Conservation (phyloP, 2,329 filamentous ascomycete genomes). For the Aulographum hederae region DNA sequence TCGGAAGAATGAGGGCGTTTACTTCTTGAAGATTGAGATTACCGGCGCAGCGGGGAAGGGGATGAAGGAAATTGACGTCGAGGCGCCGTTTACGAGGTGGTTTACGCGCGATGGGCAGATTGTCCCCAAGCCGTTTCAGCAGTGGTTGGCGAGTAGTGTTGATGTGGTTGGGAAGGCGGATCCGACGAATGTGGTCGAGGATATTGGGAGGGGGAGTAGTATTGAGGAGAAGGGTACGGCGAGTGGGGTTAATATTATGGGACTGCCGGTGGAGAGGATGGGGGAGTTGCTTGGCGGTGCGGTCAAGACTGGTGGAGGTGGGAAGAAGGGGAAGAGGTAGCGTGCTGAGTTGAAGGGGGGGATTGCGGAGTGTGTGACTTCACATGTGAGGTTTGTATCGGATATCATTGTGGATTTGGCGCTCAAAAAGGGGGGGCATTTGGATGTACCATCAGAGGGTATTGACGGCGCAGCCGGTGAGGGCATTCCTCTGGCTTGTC, state of each 20-base stretch:
- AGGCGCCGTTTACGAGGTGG: slow-evolving; percentile 40
- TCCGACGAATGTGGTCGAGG: slow-evolving; percentile 30
- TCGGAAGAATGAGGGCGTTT: slow-evolving; percentile 66
- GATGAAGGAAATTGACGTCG: slow-evolving; percentile 22
- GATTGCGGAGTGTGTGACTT: no score
- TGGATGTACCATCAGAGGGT: no score
- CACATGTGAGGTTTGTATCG: no score
- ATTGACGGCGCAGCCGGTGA: no score
- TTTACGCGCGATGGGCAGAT: slow-evolving; percentile 58
- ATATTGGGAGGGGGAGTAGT: slow-evolving; percentile 20
- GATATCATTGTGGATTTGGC: no score
- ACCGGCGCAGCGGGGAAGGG: neutral
- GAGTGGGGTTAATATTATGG: neutral
- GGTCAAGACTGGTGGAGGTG: slow-evolving; percentile 1
- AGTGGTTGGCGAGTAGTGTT: slow-evolving; percentile 52
- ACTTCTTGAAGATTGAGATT: slow-evolving; percentile 52
- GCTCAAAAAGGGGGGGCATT: no score
- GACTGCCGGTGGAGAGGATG: no score
- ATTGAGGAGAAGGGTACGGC: slow-evolving; percentile 5
- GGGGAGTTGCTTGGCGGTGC: no score
- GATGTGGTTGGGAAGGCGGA: slow-evolving; percentile 48
- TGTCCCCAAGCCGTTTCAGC: slow-evolving; percentile 58
- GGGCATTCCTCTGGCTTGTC: no score
- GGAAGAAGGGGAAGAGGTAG: neutral
- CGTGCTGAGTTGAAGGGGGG: neutral